phyloP scores from a whole-genome alignment of 495 filamentous ascomycete genomes.

The Hypoxylon intermedium region DNA sequence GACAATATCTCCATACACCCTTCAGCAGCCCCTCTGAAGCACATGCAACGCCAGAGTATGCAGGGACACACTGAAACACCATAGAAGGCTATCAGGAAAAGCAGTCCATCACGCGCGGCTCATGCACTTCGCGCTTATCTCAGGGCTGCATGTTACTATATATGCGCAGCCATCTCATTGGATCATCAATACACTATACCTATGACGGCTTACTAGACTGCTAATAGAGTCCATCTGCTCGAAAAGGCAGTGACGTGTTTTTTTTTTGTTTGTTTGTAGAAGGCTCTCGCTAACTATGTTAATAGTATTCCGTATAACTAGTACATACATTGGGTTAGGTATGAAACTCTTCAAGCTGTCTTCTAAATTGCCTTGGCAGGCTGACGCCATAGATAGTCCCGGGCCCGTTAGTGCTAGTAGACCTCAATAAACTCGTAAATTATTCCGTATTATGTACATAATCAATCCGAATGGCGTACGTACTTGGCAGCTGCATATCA shows the following conservation, averaged over 20 bases:
- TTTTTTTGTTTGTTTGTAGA: too few relatives aligned
- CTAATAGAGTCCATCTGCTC: neutral
- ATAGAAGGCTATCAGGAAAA: constrained; percentile 5
- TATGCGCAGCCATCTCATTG: neutral
- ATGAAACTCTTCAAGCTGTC: too few relatives aligned
- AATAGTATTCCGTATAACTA: too few relatives aligned
- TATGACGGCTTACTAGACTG: neutral
- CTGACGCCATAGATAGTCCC: too few relatives aligned
- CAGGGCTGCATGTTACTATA: constrained; percentile 1
- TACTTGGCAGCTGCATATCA: neutral
- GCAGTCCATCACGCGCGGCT: constrained; percentile 1
- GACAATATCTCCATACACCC: constrained; percentile 9
- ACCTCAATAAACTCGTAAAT: too few relatives aligned
- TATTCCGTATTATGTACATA: too few relatives aligned
- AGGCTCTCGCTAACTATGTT: too few relatives aligned
- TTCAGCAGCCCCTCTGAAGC: neutral
- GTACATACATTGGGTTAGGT: too few relatives aligned
- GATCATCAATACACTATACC: neutral
- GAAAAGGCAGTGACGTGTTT: neutral
- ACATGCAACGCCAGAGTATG: constrained; percentile 28
- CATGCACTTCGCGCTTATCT: constrained; percentile 2
- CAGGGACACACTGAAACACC: constrained; percentile 34
- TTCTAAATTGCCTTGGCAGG: too few relatives aligned
- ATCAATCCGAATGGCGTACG: constrained; percentile 15
- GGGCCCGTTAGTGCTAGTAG: too few relatives aligned